These are phyloP conservation scores for Acorus gramineus DNA, from an alignment of 106 monocot genomes.

Conservation along the genomic window DNA sequence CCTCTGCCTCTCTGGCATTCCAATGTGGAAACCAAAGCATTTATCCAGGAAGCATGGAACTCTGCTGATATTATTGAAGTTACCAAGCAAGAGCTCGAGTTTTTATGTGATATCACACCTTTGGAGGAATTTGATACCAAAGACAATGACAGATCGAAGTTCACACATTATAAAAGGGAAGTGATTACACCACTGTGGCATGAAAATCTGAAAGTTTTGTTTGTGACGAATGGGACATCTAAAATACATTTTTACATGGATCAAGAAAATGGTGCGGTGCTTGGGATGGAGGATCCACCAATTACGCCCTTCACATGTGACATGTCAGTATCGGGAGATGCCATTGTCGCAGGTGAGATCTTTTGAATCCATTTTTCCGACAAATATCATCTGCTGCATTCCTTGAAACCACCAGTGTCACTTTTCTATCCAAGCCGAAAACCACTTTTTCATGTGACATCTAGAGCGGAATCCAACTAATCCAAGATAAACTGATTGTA, in stretches of 20 bases:
- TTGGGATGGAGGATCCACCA: conserved; percentile 82
- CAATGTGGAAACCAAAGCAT: conserved; percentile 40
- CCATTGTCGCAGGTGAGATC: conserved; percentile 72
- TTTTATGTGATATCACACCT: conserved; percentile 51
- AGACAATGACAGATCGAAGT: conserved; percentile 65
- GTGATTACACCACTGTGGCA: conserved; percentile 63
- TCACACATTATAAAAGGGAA: conserved; percentile 43
- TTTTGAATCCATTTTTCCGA: background rate
- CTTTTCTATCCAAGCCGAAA: no score
- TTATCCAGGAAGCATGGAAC: conserved; percentile 60
- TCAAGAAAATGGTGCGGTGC: conserved; percentile 50
- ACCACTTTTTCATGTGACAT: no score
- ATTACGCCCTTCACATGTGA: conserved; percentile 76
- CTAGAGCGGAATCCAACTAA: no score
- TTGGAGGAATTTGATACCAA: conserved; percentile 56
- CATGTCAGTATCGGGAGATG: conserved; percentile 80
- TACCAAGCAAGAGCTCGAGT: conserved; percentile 82
- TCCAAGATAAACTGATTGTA: no score
- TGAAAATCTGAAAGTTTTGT: conserved; percentile 63
- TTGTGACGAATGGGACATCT: conserved; percentile 83
- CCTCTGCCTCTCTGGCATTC: conserved; percentile 69
- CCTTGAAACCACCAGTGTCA: no score
- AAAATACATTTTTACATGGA: conserved; percentile 80
- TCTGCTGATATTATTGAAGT: conserved; percentile 66
- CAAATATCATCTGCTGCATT: no score